These are phyloP conservation scores for Deuterostichococcus epilithicus DNA, from an alignment of 139 green algal genomes.

Conservation along the genomic window DNA sequence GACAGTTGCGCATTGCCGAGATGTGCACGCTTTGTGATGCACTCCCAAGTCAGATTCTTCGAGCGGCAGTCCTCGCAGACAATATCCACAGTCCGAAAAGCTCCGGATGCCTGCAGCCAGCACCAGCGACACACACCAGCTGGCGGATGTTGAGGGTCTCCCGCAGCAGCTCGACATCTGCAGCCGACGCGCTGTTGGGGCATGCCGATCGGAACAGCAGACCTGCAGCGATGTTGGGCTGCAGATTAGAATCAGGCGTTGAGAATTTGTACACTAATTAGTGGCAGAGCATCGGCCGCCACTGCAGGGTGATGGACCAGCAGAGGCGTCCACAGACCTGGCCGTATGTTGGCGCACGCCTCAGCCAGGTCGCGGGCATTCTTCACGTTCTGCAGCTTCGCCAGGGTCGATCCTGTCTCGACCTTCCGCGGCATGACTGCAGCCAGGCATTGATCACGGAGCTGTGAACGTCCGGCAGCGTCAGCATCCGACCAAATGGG, in stretches of 20 bases:
- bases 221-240: neutral
- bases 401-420: neutral
- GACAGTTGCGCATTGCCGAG: too few relatives aligned
- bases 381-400: constrained; percentile 14
- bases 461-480: too few relatives aligned
- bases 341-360: constrained; percentile 7
- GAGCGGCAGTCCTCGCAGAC: too few relatives aligned
- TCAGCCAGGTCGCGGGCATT: constrained; percentile 19
- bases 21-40: too few relatives aligned
- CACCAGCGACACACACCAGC: constrained; percentile 15
- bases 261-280: too few relatives aligned
- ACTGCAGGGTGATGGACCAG: too few relatives aligned
- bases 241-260: too few relatives aligned
- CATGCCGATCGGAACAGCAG: constrained; percentile 15
- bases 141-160: constrained; percentile 8
- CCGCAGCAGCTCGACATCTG: constrained; percentile 5
- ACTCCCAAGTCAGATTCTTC: neutral
- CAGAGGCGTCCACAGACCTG: constrained; percentile 2
- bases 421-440: neutral
- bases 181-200: constrained; percentile 2
- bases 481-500: too few relatives aligned
- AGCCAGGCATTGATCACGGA: too few relatives aligned
- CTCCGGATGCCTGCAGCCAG: too few relatives aligned
- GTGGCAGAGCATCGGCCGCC: too few relatives aligned
- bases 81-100: too few relatives aligned